Evolutionary conservation across 495 filamentous ascomycete species (phyloP).

Genomic region (Aspergillus taichungensis): DNA sequence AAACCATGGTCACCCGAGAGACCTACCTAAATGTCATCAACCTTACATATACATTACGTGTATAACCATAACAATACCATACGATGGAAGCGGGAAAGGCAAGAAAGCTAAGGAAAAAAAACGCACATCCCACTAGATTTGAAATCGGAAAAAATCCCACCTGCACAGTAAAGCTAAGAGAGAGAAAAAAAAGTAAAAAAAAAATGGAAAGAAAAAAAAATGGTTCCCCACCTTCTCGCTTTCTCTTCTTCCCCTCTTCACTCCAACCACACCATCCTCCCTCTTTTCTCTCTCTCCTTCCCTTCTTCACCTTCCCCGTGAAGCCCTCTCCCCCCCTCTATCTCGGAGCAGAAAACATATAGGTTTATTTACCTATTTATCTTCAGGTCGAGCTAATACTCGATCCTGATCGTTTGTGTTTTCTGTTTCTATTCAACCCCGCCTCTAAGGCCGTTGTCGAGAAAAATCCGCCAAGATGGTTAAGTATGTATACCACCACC

Average conservation of each 20-base stretch:
- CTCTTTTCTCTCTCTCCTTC: constrained; percentile 15
- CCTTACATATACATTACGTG: no score
- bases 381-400: constrained; percentile 41
- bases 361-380: constrained; percentile 26
- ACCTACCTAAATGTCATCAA: no score
- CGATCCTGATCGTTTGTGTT: constrained; percentile 40
- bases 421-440: constrained; percentile 29
- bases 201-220: constrained; percentile 5
- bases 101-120: constrained; percentile 7
- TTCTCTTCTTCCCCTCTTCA: constrained; percentile 27
- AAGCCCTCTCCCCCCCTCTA: constrained; percentile 21
- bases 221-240: constrained; percentile 29
- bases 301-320: constrained; percentile 17
- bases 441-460: constrained; percentile 37
- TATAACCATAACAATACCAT: no score
- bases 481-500: constrained; percentile 66
- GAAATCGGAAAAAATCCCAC: constrained; percentile 21
- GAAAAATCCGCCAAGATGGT: constrained; percentile 93
- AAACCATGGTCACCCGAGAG: no score
- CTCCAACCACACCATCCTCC: constrained; percentile 9
- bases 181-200: constrained; percentile 9
- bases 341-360: constrained; percentile 39
- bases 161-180: not conserved
- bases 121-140: constrained; percentile 23
- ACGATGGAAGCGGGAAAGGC: no score